Base-by-base conservation (phyloP, 306 rosid species). In the Rosa multiflora region DNA sequence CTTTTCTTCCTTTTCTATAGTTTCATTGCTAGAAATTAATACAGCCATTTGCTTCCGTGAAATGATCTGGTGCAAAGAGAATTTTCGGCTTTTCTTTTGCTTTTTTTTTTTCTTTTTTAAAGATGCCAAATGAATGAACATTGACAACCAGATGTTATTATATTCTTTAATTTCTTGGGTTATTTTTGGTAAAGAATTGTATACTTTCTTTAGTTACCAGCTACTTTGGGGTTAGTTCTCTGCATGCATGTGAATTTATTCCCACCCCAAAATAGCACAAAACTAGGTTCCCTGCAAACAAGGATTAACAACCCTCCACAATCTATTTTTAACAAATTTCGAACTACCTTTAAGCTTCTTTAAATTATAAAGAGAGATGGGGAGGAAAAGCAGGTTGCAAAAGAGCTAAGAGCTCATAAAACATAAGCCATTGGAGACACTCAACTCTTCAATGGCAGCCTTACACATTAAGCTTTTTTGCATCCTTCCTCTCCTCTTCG, bases 371-470 rank as follows among this genome's bases (percentile, higher is more conserved):
- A 79, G 66, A 73, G 86, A 63, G 82, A 82, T 47, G 79, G 82
- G 48, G 82, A 83, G 87, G 43, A 48, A 88, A 85, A 76, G 72
- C 39, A 75, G 85, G 78, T 29, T 56, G 49, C 32, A 8, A 46
- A 40, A 49, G n/a, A 66, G 62, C 49, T 11, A 20, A 40, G 72
- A 18, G 48, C 72, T 67, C 72, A 67, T 67, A 67, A 17, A 40
- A n/a, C 21, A 67, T 29, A 62, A 40, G 82, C 84, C 87, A 78
- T 83, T 83, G 81, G 72, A 75, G 82, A 82, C 74, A 26, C 39
- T 47, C 52, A 35, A 4, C 53, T 46, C 84, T 78, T 80, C 76
- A 82, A 90, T 88, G 99, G 82, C 87, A 68, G 64, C 73, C 68
- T 53, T 83, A 26, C 75, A 39, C 15, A 52, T 39, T 58, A 77